These are phyloP conservation scores for Alternaria infectoria DNA, from an alignment of 2,329 filamentous ascomycete species.

Conservation along the genomic window DNA sequence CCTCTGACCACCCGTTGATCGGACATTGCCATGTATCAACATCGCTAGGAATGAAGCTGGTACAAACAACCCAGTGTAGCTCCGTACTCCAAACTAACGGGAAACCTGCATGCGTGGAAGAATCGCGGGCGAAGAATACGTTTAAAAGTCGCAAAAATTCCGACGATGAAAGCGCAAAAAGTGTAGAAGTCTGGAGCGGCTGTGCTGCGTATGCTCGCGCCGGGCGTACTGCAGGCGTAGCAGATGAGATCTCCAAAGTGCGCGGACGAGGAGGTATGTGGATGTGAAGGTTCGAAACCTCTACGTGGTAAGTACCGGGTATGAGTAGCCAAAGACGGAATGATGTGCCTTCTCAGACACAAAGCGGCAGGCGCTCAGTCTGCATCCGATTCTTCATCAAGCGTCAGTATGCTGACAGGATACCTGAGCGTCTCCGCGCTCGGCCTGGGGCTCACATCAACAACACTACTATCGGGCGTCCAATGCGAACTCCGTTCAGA, in stretches of 20 bases:
- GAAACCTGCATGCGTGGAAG: neutral
- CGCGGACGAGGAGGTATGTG: neutral
- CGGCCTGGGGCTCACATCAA: constrained; percentile 47
- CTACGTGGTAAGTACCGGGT: neutral
- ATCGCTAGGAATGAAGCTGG: neutral
- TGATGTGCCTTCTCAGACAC: neutral
- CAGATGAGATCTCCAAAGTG: neutral
- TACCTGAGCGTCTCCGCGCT: constrained; percentile 47
- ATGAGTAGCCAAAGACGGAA: constrained; percentile 9
- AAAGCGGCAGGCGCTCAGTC: constrained; percentile 9
- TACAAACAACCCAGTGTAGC: neutral
- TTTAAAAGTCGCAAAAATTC: neutral
- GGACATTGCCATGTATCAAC: neutral
- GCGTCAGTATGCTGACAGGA: constrained; percentile 30
- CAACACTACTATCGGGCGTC: constrained; percentile 48
- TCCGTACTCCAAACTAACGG: neutral
- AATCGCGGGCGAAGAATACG: neutral
- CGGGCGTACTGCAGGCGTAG: neutral
- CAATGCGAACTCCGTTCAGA: constrained; percentile 36
- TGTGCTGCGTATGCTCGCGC: neutral
- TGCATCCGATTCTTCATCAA: constrained; percentile 25
- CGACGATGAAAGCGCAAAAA: neutral
- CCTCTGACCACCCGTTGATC: constrained; percentile 6
- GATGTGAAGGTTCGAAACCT: neutral
- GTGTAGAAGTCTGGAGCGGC: neutral